phyloP scores from a whole-genome alignment of 139 green algal genomes.

The Chlamydomonas schloesseri region DNA sequence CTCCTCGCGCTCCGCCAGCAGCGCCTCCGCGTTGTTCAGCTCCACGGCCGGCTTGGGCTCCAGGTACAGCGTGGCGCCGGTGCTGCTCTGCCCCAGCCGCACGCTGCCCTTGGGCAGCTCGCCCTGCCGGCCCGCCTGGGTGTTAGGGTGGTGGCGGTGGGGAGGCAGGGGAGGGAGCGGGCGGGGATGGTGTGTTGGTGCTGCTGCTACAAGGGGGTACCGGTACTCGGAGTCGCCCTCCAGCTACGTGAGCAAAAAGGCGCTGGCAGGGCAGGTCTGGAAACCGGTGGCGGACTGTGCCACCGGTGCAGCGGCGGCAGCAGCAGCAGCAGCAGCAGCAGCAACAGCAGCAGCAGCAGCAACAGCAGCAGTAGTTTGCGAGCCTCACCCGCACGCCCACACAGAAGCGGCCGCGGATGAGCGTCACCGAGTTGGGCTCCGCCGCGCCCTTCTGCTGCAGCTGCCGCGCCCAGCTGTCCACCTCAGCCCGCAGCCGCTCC shows the following conservation, averaged over 20 bases:
- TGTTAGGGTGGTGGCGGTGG: constrained; percentile 34
- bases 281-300: too few species aligned
- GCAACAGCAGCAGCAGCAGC: too few species aligned
- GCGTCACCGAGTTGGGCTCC: constrained; percentile 61
- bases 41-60: constrained; percentile 80
- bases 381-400: constrained; percentile 52
- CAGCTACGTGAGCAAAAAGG: too few species aligned
- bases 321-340: too few species aligned
- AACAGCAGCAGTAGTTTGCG: too few species aligned
- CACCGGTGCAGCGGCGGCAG: too few species aligned
- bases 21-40: constrained; percentile 86
- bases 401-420: constrained; percentile 57
- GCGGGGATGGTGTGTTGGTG: background rate
- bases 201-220: too few species aligned
- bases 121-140: constrained; percentile 64
- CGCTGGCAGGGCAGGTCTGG: too few species aligned
- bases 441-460: constrained; percentile 61
- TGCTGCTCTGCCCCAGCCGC: constrained; percentile 48
- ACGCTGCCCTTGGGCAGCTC: constrained; percentile 78
- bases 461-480: constrained; percentile 62
- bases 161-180: background rate
- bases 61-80: constrained; percentile 88
- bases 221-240: too few species aligned
- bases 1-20: constrained; percentile 70
- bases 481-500: constrained; percentile 48